Evolutionary conservation across 2,329 filamentous ascomycete genomes (phyloP), one percentile per base, ranked within the genome.

Genomic region (Talaromyces sp.): DNA sequence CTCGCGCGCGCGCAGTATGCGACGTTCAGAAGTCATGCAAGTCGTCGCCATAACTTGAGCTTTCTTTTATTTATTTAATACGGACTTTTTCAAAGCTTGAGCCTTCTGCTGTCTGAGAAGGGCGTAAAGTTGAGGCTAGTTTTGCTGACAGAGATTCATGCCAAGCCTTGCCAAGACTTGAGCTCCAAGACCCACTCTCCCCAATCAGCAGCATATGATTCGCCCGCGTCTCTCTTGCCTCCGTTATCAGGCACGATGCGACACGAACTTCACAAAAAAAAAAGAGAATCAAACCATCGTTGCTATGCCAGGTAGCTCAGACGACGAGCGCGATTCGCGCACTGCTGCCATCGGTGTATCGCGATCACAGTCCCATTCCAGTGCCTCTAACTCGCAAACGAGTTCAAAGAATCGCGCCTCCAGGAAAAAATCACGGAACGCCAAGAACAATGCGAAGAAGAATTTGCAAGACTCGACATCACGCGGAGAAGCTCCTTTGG

Each of bases 321-420:
- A 65, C 50, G 71, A 75, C 54, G 73, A 77, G 32, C 69, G 71
- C 54, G 74, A 82, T 64, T 82, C 80, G 19, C 73, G 80, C 54
- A 81, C 77, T 41, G 77, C 76, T 52, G 70, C 74, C 2, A 70
- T 81, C 26, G 77, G 78, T 17, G 64, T 68, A 41, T 75, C 74
- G 67, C 76, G 77, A 19, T 61, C 58, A 52, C 68, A 65, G 55
- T 61, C 60, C 43, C 67, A 66, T 10, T 63, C 62, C 29, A 68
- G 66, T 29, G 66, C 66, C 31, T 63, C 61, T 43, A 68, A 68
- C 8, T 65, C 65, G 58, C 64, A 63, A 64, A 65, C 64, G 56
- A 64, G 68, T 61, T 68, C 68, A 14, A 60, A 65, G 38, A 62
- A 68, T 61, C 63, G 62, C 61, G 61, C 64, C 32, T 61, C 63